Evolutionary conservation across 306 rosid genomes (phyloP).

Genomic region (Cicer pinnatifidum): DNA sequence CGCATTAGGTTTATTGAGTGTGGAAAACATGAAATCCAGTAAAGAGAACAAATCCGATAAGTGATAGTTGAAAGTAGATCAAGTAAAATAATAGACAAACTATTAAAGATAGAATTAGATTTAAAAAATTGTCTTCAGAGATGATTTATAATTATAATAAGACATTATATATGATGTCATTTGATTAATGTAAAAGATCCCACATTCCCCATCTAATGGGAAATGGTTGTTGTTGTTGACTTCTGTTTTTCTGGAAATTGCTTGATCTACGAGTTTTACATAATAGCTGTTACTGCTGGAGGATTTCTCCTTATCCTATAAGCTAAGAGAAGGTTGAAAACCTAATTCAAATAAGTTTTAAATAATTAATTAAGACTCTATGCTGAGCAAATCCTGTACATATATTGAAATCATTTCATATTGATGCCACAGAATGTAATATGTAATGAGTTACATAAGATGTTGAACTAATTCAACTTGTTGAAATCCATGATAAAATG

Average conservation of each 20-base stretch:
- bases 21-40: background rate
- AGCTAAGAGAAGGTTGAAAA: background rate
- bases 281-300: background rate
- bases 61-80: background rate
- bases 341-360: background rate
- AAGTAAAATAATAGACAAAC: background rate
- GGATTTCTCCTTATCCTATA: background rate
- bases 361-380: background rate
- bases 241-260: background rate
- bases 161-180: conserved; percentile 5
- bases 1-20: background rate
- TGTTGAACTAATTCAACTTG: background rate
- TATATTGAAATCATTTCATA: background rate
- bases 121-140: background rate
- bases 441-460: background rate
- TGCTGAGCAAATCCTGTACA: background rate
- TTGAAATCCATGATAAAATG: background rate
- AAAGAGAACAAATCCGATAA: background rate
- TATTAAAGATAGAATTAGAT: background rate
- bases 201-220: no score
- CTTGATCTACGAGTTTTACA: background rate
- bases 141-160: conserved; percentile 3
- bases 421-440: background rate
- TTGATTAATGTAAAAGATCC: background rate
- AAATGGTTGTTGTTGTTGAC: no score